phyloP scores from a whole-genome alignment of 805 yeast species.

The Ascoidea asiatica region DNA sequence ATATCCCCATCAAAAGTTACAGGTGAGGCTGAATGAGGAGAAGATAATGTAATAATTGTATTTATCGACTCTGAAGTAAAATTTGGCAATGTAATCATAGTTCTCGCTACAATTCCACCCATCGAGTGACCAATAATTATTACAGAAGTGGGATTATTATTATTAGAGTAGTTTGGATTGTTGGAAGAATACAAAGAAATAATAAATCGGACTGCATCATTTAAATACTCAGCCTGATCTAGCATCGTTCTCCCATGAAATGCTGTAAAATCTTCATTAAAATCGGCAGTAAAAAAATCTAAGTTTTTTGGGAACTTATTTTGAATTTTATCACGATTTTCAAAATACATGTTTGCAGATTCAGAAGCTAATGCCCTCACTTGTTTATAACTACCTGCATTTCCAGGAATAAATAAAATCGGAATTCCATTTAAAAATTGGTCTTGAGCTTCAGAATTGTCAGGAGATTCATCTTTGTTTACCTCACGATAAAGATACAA shows the following conservation, averaged over 20 bases:
- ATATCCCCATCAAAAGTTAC: slow-evolving; percentile 88
- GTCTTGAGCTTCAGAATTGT: slow-evolving; percentile 18
- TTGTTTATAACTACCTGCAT: slow-evolving; percentile 90
- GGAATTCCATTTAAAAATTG: slow-evolving; percentile 57
- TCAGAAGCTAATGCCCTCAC: slow-evolving; percentile 87
- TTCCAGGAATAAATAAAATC: slow-evolving; percentile 89
- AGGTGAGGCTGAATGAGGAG: slow-evolving; percentile 91
- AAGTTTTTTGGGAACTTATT: slow-evolving; percentile 37
- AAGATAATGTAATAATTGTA: slow-evolving; percentile 71
- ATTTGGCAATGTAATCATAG: slow-evolving; percentile 69
- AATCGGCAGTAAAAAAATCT: slow-evolving; percentile 87
- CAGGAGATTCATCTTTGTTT: slow-evolving; percentile 46
- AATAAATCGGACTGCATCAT: slow-evolving; percentile 75
- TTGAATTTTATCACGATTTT: slow-evolving; percentile 16
- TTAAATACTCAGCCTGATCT: slow-evolving; percentile 87
- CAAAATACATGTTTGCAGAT: slow-evolving; percentile 41
- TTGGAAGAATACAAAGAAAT: slow-evolving; percentile 51
- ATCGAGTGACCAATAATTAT: slow-evolving; percentile 83
- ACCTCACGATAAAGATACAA: slow-evolving; percentile 80
- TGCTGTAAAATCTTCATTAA: slow-evolving; percentile 92
- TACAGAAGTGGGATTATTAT: slow-evolving; percentile 45
- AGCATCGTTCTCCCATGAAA: slow-evolving; percentile 88
- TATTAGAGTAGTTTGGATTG: slow-evolving; percentile 15
- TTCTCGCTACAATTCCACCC: slow-evolving; percentile 94
- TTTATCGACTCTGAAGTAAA: slow-evolving; percentile 61